Base-by-base conservation (phyloP, 2,329 filamentous ascomycete species). In the Monosporascus sp. region DNA sequence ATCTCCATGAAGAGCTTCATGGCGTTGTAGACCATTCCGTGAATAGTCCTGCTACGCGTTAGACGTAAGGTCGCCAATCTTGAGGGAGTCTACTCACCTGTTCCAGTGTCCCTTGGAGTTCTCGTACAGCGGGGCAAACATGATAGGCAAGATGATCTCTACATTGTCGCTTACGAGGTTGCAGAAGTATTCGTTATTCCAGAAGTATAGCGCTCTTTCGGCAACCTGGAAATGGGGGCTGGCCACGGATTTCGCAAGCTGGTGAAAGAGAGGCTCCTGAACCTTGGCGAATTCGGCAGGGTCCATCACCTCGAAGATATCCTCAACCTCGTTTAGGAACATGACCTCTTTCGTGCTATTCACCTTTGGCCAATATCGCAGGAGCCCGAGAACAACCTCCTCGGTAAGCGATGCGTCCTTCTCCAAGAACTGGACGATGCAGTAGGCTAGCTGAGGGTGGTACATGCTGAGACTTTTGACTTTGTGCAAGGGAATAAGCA, bases 1-100 rank as follows among this genome's bases (percentile, higher is more conserved):
- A 99, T 97, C 71, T 99, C 94, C 94, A 99, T 99, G 73, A 99
- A 99, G 38, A 99, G 83, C 72, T 99, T 99, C 94, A 99, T 97
- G 53, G 94, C 94, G 66, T 97, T 99, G 72, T 97, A 97, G 11
- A 99, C 94, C 93, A 99, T 97, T 69, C 94, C 94, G 68, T 99
- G 94, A 62, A 99, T 99, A 7, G 94, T 99, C 66, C 94, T 97
- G 60, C 2, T 7, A 49, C 9, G 16, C 24, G 58, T 78, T 65
- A 78, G 73, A 52, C 54, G 40, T 26, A 19, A 8, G 3, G 17
- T 40, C 17, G 38, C 27, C 19, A 22, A 34, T 14, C 31, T 51
- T 14, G n/a, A 34, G 8, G 43, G 24, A 37, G 6, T 40, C 37
- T 26, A 66, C 83, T 66, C 80, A 96, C 93, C 93, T 84, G 69